Evolutionary conservation across 2,329 filamentous ascomycete species (phyloP), one percentile per base, ranked within the genome.

Genomic region (Ceratocystis harringtonii): DNA sequence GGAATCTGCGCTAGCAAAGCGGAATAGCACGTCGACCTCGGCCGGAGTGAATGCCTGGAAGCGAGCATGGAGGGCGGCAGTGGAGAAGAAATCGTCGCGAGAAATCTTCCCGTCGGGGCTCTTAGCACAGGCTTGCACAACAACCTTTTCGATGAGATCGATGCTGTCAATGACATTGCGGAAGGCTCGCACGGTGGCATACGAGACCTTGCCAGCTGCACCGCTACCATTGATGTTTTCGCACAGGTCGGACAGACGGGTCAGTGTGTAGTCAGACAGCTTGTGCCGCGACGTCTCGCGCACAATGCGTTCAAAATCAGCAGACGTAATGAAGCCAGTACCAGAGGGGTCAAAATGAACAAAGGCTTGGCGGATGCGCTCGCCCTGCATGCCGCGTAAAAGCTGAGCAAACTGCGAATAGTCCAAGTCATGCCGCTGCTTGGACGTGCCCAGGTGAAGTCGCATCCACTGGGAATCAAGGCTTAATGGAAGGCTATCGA

Each of bases 321-420:
- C 88, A 0, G 94, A 91, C 74, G 95, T 87, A 71, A 99, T 97
- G 78, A 90, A 97, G 65, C 94, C 94, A 73, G 96, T 92, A 63
- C 86, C 87, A 72, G 96, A 88, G 76, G 85, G 89, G 77, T 99
- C 94, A 69, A 96, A 92, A 68, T 86, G 79, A 72, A 94, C 86
- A 80, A 99, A 99, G 15, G 94, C 92, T 76, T 99, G 94, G 69
- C 94, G 84, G 72, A 99, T 92, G 69, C 92, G 85, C 83, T 99
- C 94, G 67, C 94, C 94, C 78, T 97, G 92, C 68, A 99, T 80
- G 61, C 92, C 94, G 69, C 94, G 89, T 72, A 99, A 81, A 92
- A 99, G 96, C 79, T 99, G 94, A 61, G 92, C 89, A 78, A 99
- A 99, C 76, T 99, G 92, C 5, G 88, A 86, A 75, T 99, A 99